Evolutionary conservation across 1,284 basidiomycete genomes (phyloP), one percentile per base, ranked within the genome.

Genomic region (Apiotrichum akiyoshidainum): DNA sequence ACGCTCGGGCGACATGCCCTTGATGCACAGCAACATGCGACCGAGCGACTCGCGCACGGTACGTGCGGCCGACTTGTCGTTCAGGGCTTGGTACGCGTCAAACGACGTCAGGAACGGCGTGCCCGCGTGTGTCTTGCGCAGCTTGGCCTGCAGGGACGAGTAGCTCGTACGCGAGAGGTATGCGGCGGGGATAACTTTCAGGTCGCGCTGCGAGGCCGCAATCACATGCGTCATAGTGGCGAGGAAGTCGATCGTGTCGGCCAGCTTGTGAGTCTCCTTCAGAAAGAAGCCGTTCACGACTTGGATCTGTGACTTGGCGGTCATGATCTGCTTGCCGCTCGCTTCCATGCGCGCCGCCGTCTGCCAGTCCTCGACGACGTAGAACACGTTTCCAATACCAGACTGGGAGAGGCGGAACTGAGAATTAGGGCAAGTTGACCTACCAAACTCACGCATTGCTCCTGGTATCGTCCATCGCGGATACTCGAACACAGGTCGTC

Each of bases 361-460:
- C 59, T 82, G 78, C 68, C 78, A 81, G 55, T 82, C 80, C 65
- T 84, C 83, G 50, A 85, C 79, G 34, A 85, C 72, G 67, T 84
- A 84, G 58, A 82, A 80, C 45, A 83, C 74, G 52, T 82, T 71
- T 26, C 72, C 68, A 26, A 84, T 75, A 17, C 79, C 80, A 0
- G 81, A 81, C 31, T 80, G 76, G 7, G 72, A 73, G 37, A 83
- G 66, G 0, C 82, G 82, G 55, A 80, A 79, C 82, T 82, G 65
- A 11, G 35, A 42, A 31, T n/a, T 37, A 50, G 35, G 2, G 19
- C 5, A 19, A 26, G 11, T 17, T 8, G 16, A 22, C 5, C 8
- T 7, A 11, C 8, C 1, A 1, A 12, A 68, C 77, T 68, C 60
- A 81, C 81, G 73, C 83, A 84, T 64, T 85, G 83, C 57, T 83